Conservation (phyloP, 202 grass and related monocot species). For the Carex arenaria region DNA sequence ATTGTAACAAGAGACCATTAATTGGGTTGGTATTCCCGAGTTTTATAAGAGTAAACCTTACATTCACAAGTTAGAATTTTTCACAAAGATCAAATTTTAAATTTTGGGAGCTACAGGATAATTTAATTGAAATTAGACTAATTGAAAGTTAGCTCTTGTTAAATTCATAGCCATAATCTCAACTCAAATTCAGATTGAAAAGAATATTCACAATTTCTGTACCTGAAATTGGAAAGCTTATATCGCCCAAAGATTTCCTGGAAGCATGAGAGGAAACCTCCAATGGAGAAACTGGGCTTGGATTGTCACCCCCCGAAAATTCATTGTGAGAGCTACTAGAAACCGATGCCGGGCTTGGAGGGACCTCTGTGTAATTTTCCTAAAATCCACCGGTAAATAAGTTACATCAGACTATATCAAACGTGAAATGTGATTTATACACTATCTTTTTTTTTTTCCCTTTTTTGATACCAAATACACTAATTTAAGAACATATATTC, state of each 20-base stretch:
- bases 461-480: not conserved
- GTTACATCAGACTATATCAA: not conserved
- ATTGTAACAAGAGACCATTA: not conserved
- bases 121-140: not conserved
- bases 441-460: not conserved
- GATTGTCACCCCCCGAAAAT: conserved; percentile 24
- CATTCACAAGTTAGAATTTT: not conserved
- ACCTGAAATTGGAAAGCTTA: conserved; percentile 43
- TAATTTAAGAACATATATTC: not conserved
- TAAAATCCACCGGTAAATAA: conserved; percentile 17
- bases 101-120: not conserved
- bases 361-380: conserved; percentile 45
- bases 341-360: conserved; percentile 50
- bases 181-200: conserved; percentile 4
- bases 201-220: not conserved
- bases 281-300: conserved; percentile 48
- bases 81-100: not conserved
- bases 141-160: not conserved
- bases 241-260: conserved; percentile 32
- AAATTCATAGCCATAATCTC: not conserved
- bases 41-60: not conserved
- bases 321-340: conserved; percentile 42
- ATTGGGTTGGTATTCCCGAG: not conserved
- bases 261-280: conserved; percentile 36
- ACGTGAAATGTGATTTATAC: not conserved